Evolutionary conservation across 2,329 filamentous ascomycete genomes (phyloP).

Genomic region (Epichloe baconii): DNA sequence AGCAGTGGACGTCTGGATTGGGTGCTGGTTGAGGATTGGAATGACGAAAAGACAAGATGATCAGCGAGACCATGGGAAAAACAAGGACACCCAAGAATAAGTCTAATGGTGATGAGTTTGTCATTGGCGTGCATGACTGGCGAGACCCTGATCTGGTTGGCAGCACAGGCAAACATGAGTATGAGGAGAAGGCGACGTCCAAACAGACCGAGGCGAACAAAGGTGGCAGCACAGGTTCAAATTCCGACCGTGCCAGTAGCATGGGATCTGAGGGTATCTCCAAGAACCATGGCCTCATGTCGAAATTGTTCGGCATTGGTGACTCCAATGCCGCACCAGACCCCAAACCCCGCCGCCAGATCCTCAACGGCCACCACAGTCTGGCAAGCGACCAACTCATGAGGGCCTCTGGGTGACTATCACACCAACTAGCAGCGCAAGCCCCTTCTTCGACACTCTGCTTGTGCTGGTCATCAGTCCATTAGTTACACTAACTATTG

Average conservation of each 20-base stretch:
- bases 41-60: slow-evolving; percentile 35
- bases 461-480: slow-evolving; percentile 95
- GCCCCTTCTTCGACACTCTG: slow-evolving; percentile 89
- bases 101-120: slow-evolving; percentile 37
- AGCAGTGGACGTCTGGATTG: slow-evolving; percentile 64
- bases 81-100: slow-evolving; percentile 9
- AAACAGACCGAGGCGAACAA: slow-evolving; percentile 2
- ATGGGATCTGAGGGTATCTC: slow-evolving; percentile 19
- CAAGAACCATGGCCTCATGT: slow-evolving; percentile 28
- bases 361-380: slow-evolving; percentile 3
- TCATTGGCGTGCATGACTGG: slow-evolving; percentile 81
- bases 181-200: slow-evolving; percentile 1
- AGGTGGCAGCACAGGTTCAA: background rate
- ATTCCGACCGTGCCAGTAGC: background rate
- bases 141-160: slow-evolving; percentile 51
- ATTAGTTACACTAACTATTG: slow-evolving; percentile 79
- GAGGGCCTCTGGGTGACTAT: slow-evolving; percentile 95
- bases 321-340: slow-evolving; percentile 15
- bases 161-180: slow-evolving; percentile 3
- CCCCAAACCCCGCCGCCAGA: slow-evolving; percentile 11
- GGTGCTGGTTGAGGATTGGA: slow-evolving; percentile 55
- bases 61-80: slow-evolving; percentile 26
- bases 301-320: slow-evolving; percentile 37
- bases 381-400: slow-evolving; percentile 12
- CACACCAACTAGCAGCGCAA: slow-evolving; percentile 77